Base-by-base conservation (phyloP, 2,329 filamentous ascomycete species). In the Cladosporium sp. region DNA sequence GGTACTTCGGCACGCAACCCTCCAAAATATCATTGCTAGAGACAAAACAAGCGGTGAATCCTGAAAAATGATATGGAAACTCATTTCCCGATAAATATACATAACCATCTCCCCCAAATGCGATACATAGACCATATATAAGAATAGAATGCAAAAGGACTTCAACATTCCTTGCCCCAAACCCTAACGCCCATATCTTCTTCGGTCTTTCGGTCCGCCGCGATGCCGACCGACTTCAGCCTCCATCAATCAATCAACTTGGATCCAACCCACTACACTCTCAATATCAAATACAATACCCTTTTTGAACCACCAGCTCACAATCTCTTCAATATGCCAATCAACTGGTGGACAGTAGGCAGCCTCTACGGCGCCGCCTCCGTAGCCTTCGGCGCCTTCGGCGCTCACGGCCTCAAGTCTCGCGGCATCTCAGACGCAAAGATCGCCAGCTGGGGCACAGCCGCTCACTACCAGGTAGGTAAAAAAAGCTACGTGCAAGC, bases 341-440 rank as follows among this genome's bases (percentile, higher is more conserved):
- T 63, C 30, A 57, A 61, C 32, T 87, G 87, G 80, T 90, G 85
- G 85, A 87, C 84, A 49, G 77, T 88, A 62, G 88, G 86, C 68
- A 87, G 85, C 73, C 75, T 90, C 62, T 88, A 84, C 73, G 88
- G 87, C 76, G 88, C 87, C 11, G 79, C 84, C 4, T 84, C 85
- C 73, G 88, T 90, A 59, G 81, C 80, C 18, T 75, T 90, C 65
- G 88, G 88, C 36, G 88, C 88, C 0, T 91, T 90, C 76, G 88
- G 88, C 41, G 87, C 88, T 14, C 88, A 91, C 74, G 88, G 88
- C 12, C 80, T 90, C 49, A 90, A 89, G 78, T 83, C 83, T 67
- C 80, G 80, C 69, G 86, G 89, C 73, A 73, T 83, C 11, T 87
- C 90, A 70, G 87, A 88, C 3, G 76, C 80, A 14, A 82, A 82